Percentiles rank a stretch among this genome's conserved stretches.
Conservation (phyloP, 108 stramenopile genomes). For the Conticribra guillardii region DNA sequence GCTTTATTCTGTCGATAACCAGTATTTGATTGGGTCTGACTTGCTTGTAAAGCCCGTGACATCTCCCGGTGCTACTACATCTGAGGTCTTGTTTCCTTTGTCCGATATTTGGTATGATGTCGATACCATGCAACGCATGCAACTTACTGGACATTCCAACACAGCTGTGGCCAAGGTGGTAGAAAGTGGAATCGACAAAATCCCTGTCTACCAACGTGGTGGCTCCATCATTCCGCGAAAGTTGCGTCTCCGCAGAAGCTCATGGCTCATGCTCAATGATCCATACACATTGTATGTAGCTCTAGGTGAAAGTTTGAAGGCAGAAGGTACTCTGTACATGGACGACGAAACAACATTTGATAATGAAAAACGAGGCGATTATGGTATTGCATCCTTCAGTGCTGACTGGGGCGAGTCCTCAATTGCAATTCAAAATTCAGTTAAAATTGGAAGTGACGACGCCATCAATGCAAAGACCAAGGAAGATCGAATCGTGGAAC, state of each 20-base stretch:
- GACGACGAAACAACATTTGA: slow-evolving; percentile 96
- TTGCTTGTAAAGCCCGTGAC: slow-evolving; percentile 97
- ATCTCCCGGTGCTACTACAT: slow-evolving; percentile 74
- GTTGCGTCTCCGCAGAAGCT: slow-evolving; percentile 91
- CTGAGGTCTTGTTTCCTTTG: slow-evolving; percentile 80
- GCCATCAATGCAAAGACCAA: slow-evolving; percentile 25
- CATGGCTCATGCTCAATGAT: slow-evolving; percentile 90
- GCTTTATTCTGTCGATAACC: slow-evolving; percentile 76
- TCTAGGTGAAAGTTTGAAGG: slow-evolving; percentile 67
- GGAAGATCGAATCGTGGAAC: slow-evolving; percentile 63
- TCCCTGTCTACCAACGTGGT: slow-evolving; percentile 92
- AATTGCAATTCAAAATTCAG: slow-evolving; percentile 55
- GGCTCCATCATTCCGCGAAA: slow-evolving; percentile 92
- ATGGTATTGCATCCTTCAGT: slow-evolving; percentile 63
- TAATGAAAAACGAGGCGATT: slow-evolving; percentile 67
- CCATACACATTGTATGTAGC: slow-evolving; percentile 97
- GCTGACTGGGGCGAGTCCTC: slow-evolving; percentile 45
- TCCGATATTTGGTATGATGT: slow-evolving; percentile 89
- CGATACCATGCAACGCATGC: slow-evolving; percentile 64
- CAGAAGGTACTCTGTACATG: slow-evolving; percentile 91
- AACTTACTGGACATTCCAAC: slow-evolving; percentile 46
- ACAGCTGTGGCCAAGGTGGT: slow-evolving; percentile 51
- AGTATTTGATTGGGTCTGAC: slow-evolving; percentile 96
- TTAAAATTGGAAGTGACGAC: slow-evolving; percentile 57
- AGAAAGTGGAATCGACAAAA: slow-evolving; percentile 84